Evolutionary conservation across 2,329 filamentous ascomycete species (phyloP).

Genomic region (Alternaria burnsii): DNA sequence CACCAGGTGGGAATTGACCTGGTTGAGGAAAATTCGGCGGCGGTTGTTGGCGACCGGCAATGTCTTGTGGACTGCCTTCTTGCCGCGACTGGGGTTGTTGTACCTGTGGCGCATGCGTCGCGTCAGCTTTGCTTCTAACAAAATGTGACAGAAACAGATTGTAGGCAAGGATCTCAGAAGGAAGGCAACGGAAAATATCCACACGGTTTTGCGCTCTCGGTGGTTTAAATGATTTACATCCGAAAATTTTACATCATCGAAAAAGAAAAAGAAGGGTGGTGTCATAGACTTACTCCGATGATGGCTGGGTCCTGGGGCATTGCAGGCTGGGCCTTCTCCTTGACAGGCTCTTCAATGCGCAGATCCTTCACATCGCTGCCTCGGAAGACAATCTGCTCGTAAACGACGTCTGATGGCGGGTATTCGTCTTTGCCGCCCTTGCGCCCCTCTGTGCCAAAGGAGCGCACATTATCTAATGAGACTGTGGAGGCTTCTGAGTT

Average conservation of each 20-base stretch:
- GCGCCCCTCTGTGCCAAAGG: slow-evolving; percentile 92
- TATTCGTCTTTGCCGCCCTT: slow-evolving; percentile 84
- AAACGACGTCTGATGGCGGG: slow-evolving; percentile 82
- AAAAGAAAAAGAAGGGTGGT: slow-evolving; percentile 33
- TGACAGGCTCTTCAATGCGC: slow-evolving; percentile 84
- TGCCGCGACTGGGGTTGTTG: slow-evolving; percentile 40
- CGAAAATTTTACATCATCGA: slow-evolving; percentile 92
- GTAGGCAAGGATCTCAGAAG: slow-evolving; percentile 76
- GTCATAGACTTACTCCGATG: slow-evolving; percentile 80
- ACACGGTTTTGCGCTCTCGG: slow-evolving; percentile 96
- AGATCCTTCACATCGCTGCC: slow-evolving; percentile 99
- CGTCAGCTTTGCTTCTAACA: slow-evolving; percentile 31
- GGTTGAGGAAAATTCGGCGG: slow-evolving; percentile 52
- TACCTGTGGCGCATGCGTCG: slow-evolving; percentile 38
- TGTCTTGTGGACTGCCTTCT: slow-evolving; percentile 32
- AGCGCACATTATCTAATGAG: slow-evolving; percentile 94
- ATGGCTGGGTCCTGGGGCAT: slow-evolving; percentile 96
- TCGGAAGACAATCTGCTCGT: slow-evolving; percentile 98
- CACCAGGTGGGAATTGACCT: slow-evolving; percentile 53
- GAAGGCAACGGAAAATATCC: slow-evolving; percentile 99
- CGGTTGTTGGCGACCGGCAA: slow-evolving; percentile 46
- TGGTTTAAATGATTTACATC: slow-evolving; percentile 89
- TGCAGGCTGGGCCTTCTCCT: slow-evolving; percentile 74
- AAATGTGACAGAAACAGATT: slow-evolving; percentile 21
- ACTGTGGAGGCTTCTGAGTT: slow-evolving; percentile 97